phyloP scores from a whole-genome alignment of 257 asterid species.

The Catharanthus roseus region DNA sequence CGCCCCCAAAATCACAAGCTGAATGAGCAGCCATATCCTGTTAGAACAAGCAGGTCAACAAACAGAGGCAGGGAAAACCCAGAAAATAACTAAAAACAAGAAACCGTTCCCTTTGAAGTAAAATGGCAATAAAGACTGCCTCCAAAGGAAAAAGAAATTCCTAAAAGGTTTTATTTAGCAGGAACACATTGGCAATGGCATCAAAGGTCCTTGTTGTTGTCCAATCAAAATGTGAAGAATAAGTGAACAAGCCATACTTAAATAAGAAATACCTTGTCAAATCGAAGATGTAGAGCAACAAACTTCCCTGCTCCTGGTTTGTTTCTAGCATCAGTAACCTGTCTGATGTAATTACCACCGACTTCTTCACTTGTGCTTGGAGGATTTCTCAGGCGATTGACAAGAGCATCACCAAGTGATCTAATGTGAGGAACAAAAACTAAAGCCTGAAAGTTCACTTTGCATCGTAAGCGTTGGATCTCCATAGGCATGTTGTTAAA shows the following conservation, averaged over 20 bases:
- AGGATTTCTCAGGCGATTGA: constrained; percentile 63
- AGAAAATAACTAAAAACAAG: not conserved
- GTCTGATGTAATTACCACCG: constrained; percentile 38
- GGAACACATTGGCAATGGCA: not conserved
- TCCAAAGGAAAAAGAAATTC: no score
- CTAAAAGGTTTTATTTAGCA: not conserved
- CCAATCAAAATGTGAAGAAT: not conserved
- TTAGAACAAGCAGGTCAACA: constrained; percentile 11
- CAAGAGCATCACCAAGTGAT: constrained; percentile 84
- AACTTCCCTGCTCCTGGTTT: constrained; percentile 56
- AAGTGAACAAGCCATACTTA: not conserved
- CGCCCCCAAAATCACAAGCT: constrained; percentile 99
- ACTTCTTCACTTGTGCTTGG: constrained; percentile 35
- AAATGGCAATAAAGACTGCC: no score
- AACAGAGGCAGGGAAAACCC: not conserved
- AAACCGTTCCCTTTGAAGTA: not conserved
- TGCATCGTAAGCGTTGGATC: constrained; percentile 86
- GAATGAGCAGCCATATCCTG: constrained; percentile 99
- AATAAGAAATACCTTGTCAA: constrained; percentile 64
- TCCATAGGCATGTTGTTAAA: constrained; percentile 88
- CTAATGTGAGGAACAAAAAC: constrained; percentile 78
- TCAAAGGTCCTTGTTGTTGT: no score
- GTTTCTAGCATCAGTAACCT: constrained; percentile 31
- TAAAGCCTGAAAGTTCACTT: constrained; percentile 93
- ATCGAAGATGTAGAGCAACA: constrained; percentile 92